A percentile compares a stretch with the other conserved stretches of the same genome.
Evolutionary conservation across 2,329 filamentous ascomycete genomes (phyloP).

Genomic region (Cladobotryum protrusum): DNA sequence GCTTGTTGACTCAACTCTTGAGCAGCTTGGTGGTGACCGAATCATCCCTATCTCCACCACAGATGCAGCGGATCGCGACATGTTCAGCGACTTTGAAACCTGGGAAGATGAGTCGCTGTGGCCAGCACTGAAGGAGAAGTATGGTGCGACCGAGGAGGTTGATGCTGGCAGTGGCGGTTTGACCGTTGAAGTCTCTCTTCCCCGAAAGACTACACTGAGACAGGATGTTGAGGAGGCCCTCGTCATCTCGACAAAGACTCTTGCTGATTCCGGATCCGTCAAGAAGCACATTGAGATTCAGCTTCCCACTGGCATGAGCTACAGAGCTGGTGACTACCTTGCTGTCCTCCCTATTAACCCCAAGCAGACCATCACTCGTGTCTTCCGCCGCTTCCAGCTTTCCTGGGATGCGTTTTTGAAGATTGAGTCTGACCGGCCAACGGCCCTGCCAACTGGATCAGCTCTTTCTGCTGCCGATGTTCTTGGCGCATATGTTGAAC

Average conservation of each 20-base stretch:
- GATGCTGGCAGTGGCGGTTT: conserved; percentile 19
- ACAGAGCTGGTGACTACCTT: conserved; percentile 70
- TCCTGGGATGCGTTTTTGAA: conserved; percentile 63
- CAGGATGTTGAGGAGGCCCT: conserved; percentile 57
- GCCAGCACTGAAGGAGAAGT: conserved; percentile 43
- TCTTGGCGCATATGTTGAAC: conserved; percentile 65
- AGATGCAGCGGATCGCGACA: conserved; percentile 57
- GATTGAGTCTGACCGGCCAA: conserved; percentile 47
- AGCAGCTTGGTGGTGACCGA: conserved; percentile 26
- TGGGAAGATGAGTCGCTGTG: conserved; percentile 57
- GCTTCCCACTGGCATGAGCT: conserved; percentile 59
- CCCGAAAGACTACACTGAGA: conserved; percentile 52
- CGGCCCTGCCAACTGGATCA: conserved; percentile 47
- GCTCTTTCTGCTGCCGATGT: conserved; percentile 58
- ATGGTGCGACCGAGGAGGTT: conserved; percentile 27
- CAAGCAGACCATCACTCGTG: conserved; percentile 52
- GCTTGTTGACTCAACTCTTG: conserved; percentile 50
- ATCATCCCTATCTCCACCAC: conserved; percentile 45
- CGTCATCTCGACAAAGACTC: conserved; percentile 45
- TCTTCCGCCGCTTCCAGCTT: conserved; percentile 58
- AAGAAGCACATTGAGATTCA: conserved; percentile 64
- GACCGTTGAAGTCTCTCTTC: conserved; percentile 44
- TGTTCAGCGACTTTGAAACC: conserved; percentile 60
- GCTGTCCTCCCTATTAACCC: conserved; percentile 68
- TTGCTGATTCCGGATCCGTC: conserved; percentile 45